phyloP scores from a whole-genome alignment of 768 basidiomycete species.

The Epithele typhae region DNA sequence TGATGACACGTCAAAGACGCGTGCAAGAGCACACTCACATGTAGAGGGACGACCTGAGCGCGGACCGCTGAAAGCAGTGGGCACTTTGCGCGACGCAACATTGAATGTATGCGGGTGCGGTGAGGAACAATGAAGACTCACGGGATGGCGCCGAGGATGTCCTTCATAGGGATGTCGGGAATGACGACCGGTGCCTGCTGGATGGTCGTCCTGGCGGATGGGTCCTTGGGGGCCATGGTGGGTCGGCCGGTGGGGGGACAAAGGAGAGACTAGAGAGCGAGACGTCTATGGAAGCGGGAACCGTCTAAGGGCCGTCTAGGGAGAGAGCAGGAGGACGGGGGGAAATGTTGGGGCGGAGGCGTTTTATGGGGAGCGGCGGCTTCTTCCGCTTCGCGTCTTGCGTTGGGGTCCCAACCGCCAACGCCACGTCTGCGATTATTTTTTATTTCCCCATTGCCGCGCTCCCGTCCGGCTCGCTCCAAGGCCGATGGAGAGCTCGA shows the following conservation, averaged over 20 bases:
- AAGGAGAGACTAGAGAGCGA: constrained; percentile 3
- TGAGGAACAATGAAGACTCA: constrained; percentile 33
- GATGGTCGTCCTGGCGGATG: constrained; percentile 25
- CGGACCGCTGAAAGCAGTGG: constrained; percentile 90
- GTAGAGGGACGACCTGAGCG: constrained; percentile 72
- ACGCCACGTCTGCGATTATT: neutral
- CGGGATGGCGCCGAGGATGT: constrained; percentile 81
- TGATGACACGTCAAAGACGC: constrained; percentile 6
- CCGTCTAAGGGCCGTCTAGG: constrained; percentile 13
- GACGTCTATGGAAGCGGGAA: constrained; percentile 4
- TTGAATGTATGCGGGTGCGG: neutral
- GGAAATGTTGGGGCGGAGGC: neutral
- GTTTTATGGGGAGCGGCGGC: constrained; percentile 18
- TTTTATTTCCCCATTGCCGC: no score
- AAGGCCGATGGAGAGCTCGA: no score
- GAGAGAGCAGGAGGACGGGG: constrained; percentile 14
- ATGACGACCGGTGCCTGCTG: constrained; percentile 64
- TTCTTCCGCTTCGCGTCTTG: constrained; percentile 4
- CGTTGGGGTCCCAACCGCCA: neutral
- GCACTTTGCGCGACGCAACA: constrained; percentile 36
- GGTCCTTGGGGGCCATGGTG: constrained; percentile 15
- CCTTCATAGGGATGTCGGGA: constrained; percentile 85
- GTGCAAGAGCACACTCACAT: constrained; percentile 44
- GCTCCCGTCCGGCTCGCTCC: no score
- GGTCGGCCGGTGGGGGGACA: neutral